Evolutionary conservation across 1,139 yeast genomes (phyloP), one percentile per base, ranked within the genome.

Genomic region (Spencermartinsiella ligniputridi): DNA sequence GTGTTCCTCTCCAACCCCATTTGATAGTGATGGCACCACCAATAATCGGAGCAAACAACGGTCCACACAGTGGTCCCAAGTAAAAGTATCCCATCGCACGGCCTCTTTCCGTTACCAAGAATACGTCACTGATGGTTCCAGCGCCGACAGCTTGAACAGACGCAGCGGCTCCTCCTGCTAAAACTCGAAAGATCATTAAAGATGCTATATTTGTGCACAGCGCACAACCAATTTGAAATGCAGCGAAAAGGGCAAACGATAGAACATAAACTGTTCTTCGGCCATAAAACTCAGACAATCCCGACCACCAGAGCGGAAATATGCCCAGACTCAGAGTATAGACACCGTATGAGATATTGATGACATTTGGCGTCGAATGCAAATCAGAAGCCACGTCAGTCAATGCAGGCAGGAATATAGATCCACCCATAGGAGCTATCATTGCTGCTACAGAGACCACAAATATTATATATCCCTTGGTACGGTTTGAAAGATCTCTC

Each of bases 381-480:
- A 86, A 68, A 21, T 77, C 78, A 0, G 50, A 48, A 3, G 75
- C 75, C 35, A 87, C 75, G 47, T 80, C 77, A 39, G 76, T 76
- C 37, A 86, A 76, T 0, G 94, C 94, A 0, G 96, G 96, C 42
- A 85, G 74, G 62, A 87, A 72, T 48, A 88, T 84, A 1, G 92
- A 81, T 1, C 95, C 83, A n/a, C 95, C 95, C 90, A 88, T 83
- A 8, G 96, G 96, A 0, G 95, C 96, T 41, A 85, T 75, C 60
- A 83, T 69, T 1, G 90, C 86, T 3, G 92, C 89, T 49, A 77
- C 69, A 0, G 94, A 90, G 35, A 86, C 78, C 22, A 84, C 68
- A 27, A 76, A 66, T 1, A 85, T 84, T 42, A 87, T 71, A n/a
- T 72, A 45, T 46, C 65, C 58, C 57, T 87, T 84, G 47, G 72